A percentile compares a stretch with the other conserved stretches of the same genome.
phyloP scores from a whole-genome alignment of 2,329 filamentous ascomycete genomes.

The Lithohypha guttulata region DNA sequence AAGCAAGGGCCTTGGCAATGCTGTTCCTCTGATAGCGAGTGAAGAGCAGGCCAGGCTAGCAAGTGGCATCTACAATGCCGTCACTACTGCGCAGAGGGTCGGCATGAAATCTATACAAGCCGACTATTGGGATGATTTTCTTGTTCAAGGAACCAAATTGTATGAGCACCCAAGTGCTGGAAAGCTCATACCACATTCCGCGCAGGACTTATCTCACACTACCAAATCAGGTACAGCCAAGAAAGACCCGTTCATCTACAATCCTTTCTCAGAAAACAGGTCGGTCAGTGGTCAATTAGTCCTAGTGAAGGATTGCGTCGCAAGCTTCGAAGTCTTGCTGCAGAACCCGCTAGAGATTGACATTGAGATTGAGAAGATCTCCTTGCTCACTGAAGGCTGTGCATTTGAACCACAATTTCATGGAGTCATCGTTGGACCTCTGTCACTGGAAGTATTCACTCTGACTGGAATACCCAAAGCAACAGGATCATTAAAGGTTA shows the following conservation, averaged over 20 bases:
- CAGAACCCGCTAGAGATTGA: slow-evolving; percentile 95
- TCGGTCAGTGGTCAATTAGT: slow-evolving; percentile 50
- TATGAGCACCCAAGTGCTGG: slow-evolving; percentile 50
- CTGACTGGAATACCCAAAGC: slow-evolving; percentile 57
- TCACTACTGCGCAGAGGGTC: slow-evolving; percentile 63
- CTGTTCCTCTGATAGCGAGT: slow-evolving; percentile 27
- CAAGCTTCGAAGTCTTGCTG: slow-evolving; percentile 68
- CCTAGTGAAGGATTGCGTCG: slow-evolving; percentile 67
- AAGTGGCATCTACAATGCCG: slow-evolving; percentile 76
- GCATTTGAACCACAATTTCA: slow-evolving; percentile 58
- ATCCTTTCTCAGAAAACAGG: slow-evolving; percentile 70
- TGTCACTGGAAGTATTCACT: slow-evolving; percentile 68
- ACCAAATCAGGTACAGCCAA: slow-evolving; percentile 28
- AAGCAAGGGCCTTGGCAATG: slow-evolving; percentile 36
- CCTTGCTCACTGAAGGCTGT: slow-evolving; percentile 61
- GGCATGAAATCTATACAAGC: slow-evolving; percentile 61
- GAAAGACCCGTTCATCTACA: slow-evolving; percentile 83
- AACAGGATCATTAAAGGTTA: slow-evolving; percentile 60
- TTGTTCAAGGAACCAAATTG: slow-evolving; percentile 67
- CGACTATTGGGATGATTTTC: slow-evolving; percentile 95
- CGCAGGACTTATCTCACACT: slow-evolving; percentile 39
- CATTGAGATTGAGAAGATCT: slow-evolving; percentile 73
- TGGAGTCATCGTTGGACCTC: slow-evolving; percentile 62
- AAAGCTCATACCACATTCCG: slow-evolving; percentile 55
- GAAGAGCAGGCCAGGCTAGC: slow-evolving; percentile 81